These are phyloP conservation scores for Craspedostauros australis DNA, from an alignment of 108 stramenopile genomes.

Conservation along the genomic window DNA sequence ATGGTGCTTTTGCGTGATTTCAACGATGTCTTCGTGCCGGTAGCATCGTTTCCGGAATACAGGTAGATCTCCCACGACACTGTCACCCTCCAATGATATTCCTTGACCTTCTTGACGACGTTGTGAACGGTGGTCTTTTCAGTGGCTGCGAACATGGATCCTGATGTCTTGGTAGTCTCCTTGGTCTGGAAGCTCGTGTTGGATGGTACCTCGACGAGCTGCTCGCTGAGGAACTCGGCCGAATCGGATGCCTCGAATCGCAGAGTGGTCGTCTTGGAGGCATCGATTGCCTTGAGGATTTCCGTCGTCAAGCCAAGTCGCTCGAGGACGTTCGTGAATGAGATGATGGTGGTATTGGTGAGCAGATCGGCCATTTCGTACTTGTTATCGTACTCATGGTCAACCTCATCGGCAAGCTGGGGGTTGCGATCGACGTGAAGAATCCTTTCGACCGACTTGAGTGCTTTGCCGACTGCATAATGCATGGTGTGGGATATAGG, in stretches of 20 bases:
- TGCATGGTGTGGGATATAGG: no score
- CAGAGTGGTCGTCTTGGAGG: conserved; percentile 34
- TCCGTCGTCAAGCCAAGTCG: conserved; percentile 51
- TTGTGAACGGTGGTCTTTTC: conserved; percentile 14
- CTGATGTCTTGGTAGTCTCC: background rate
- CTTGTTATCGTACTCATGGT: conserved; percentile 71
- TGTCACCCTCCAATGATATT: conserved; percentile 49
- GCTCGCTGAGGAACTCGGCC: conserved; percentile 44
- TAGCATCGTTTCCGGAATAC: conserved; percentile 43
- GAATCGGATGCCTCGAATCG: conserved; percentile 44
- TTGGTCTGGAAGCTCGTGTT: background rate
- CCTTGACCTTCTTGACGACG: conserved; percentile 29
- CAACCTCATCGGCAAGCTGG: conserved; percentile 31
- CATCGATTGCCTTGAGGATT: conserved; percentile 8
- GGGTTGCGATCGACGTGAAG: conserved; percentile 33
- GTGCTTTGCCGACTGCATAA: conserved; percentile 27
- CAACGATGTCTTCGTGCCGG: conserved; percentile 15
- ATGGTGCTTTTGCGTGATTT: conserved; percentile 25
- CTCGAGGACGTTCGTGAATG: conserved; percentile 52
- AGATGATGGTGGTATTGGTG: conserved; percentile 60
- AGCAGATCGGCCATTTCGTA: conserved; percentile 52
- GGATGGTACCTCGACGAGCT: conserved; percentile 20
- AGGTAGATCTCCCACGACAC: conserved; percentile 23
- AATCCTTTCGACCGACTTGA: conserved; percentile 24
- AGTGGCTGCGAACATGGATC: conserved; percentile 3